Evolutionary conservation across 2,329 filamentous ascomycete species (phyloP).

Genomic region (Ceratocystis cacaofunesta): DNA sequence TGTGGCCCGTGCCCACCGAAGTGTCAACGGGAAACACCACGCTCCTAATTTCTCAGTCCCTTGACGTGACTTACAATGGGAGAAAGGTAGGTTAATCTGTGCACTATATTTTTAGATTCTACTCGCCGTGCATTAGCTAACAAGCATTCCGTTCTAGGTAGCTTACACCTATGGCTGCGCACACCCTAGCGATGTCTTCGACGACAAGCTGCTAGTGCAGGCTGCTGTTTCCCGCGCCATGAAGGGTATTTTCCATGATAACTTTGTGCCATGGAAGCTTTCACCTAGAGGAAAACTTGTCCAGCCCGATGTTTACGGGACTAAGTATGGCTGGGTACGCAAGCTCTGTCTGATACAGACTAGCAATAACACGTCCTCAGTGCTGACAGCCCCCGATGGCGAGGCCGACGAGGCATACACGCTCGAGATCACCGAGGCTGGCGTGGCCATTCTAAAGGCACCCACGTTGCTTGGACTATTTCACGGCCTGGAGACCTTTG

Average conservation of each 20-base stretch:
- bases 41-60: constrained; percentile 37
- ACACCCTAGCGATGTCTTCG: constrained; percentile 28
- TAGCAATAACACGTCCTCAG: constrained; percentile 34
- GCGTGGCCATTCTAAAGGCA: constrained; percentile 48
- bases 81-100: constrained; percentile 35
- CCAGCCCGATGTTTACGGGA: constrained; percentile 39
- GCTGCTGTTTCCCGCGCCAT: constrained; percentile 45
- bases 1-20: constrained; percentile 43
- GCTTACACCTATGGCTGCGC: constrained; percentile 33
- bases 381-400: constrained; percentile 46
- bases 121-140: not conserved
- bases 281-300: constrained; percentile 47
- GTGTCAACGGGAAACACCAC: constrained; percentile 37
- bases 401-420: constrained; percentile 64
- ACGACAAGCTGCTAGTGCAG: constrained; percentile 39
- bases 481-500: constrained; percentile 60
- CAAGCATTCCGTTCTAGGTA: constrained; percentile 27
- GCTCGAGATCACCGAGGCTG: constrained; percentile 42
- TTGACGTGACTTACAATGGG: constrained; percentile 45
- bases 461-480: constrained; percentile 54
- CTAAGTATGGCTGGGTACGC: constrained; percentile 30
- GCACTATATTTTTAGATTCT: constrained; percentile 21
- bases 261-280: constrained; percentile 67
- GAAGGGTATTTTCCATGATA: constrained; percentile 48
- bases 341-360: constrained; percentile 50